phyloP scores from a whole-genome alignment of 177 flowering plant genomes.

The Telopea speciosissima region DNA sequence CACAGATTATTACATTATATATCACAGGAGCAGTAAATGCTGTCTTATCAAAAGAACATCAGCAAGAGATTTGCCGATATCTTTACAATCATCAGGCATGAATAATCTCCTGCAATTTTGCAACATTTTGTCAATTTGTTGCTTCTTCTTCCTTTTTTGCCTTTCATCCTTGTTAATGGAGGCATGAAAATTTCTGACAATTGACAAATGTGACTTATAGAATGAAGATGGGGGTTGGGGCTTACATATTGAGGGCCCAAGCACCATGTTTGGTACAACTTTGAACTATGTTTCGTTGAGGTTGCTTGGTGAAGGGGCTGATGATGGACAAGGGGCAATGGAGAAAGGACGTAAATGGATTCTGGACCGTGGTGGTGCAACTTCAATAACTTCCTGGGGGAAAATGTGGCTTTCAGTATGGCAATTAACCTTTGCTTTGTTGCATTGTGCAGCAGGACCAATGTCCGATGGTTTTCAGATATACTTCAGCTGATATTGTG shows the following conservation, averaged over 20 bases:
- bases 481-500: not conserved
- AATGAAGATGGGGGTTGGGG: conserved; percentile 22
- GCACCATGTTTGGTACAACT: conserved; percentile 66
- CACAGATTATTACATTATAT: conserved; percentile 18
- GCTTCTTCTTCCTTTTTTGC: not conserved
- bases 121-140: not conserved
- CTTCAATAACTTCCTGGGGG: conserved; percentile 64
- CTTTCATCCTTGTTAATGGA: not conserved
- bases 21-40: conserved; percentile 60
- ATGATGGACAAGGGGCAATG: conserved; percentile 61
- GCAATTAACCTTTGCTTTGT: not conserved
- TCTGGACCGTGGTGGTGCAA: conserved; percentile 59
- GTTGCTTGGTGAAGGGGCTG: conserved; percentile 61
- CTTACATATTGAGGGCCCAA: conserved; percentile 61
- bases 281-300: conserved; percentile 58
- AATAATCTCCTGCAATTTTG: not conserved
- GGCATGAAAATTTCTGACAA: not conserved
- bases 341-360: conserved; percentile 58
- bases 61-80: conserved; percentile 56
- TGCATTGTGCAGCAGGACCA: not conserved
- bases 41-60: conserved; percentile 47
- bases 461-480: not conserved
- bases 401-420: conserved; percentile 69
- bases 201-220: not conserved
- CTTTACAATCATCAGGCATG: conserved; percentile 65